phyloP scores from a whole-genome alignment of 108 stramenopile genomes.

The Parmales sp. region DNA sequence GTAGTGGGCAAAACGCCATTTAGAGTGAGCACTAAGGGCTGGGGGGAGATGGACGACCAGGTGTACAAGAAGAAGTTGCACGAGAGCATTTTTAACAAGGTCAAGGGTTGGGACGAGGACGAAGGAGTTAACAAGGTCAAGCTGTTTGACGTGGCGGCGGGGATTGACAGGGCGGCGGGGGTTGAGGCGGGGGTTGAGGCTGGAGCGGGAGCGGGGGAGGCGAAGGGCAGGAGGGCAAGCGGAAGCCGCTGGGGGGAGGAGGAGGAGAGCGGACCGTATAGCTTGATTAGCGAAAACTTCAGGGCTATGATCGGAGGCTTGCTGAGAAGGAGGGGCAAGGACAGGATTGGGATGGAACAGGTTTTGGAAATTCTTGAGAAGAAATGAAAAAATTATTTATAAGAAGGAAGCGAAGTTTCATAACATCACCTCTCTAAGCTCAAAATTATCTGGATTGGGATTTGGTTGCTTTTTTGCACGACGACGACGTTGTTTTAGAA shows the following conservation, averaged over 20 bases:
- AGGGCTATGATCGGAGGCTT: not conserved
- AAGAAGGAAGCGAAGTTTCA: no score
- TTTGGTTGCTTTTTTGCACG: no score
- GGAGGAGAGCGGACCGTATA: no score
- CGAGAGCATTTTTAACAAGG: not conserved
- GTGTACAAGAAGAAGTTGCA: not conserved
- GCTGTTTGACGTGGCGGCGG: no score
- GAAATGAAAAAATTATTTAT: no score
- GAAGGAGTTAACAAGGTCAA: no score
- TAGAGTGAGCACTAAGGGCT: not conserved
- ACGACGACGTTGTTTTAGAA: no score
- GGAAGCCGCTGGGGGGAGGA: no score
- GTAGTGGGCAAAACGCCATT: slow-evolving; percentile 25
- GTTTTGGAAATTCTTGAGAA: not conserved
- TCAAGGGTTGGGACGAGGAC: not conserved
- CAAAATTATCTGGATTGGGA: no score
- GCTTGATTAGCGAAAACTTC: not conserved
- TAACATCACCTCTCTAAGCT: no score
- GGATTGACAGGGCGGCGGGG: no score
- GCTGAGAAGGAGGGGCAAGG: not conserved
- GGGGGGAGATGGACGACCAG: not conserved
- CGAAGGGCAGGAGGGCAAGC: no score
- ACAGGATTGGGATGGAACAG: not conserved
- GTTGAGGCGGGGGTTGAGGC: not conserved
- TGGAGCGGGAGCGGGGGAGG: not conserved